Evolutionary conservation across 108 stramenopile genomes (phyloP).

Genomic region (Aurantiochytrium sp.): DNA sequence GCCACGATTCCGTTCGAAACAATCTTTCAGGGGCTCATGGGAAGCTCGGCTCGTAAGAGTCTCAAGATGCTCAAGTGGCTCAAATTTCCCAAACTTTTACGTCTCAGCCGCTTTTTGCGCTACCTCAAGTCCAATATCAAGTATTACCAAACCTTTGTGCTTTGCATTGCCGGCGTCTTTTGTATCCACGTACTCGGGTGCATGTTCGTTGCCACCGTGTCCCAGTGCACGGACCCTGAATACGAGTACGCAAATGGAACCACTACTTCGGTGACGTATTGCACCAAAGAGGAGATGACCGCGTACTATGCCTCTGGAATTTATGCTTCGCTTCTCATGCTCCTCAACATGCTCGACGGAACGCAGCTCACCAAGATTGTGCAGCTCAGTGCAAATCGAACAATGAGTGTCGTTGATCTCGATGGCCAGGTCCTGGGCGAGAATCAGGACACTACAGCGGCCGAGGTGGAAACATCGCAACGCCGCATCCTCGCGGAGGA

Average conservation of each 20-base stretch:
- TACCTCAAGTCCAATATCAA: not conserved
- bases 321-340: not conserved
- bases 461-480: too few relatives aligned
- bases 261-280: not conserved
- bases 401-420: not conserved
- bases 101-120: not conserved
- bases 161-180: not conserved
- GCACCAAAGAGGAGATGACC: not conserved
- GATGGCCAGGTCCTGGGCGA: not conserved
- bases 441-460: too few relatives aligned
- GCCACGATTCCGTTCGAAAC: not conserved
- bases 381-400: not conserved
- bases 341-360: not conserved
- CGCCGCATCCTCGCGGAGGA: too few relatives aligned
- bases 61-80: constrained; percentile 13
- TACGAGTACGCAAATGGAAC: not conserved
- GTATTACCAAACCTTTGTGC: not conserved
- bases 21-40: not conserved
- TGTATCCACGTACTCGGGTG: not conserved
- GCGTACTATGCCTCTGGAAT: not conserved
- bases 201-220: not conserved
- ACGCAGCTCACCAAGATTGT: not conserved
- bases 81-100: not conserved
- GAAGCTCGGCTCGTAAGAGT: not conserved
- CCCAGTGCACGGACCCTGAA: not conserved